Evolutionary conservation across 1,139 yeast genomes (phyloP).

Genomic region (Scheffersomyces stambukii): DNA sequence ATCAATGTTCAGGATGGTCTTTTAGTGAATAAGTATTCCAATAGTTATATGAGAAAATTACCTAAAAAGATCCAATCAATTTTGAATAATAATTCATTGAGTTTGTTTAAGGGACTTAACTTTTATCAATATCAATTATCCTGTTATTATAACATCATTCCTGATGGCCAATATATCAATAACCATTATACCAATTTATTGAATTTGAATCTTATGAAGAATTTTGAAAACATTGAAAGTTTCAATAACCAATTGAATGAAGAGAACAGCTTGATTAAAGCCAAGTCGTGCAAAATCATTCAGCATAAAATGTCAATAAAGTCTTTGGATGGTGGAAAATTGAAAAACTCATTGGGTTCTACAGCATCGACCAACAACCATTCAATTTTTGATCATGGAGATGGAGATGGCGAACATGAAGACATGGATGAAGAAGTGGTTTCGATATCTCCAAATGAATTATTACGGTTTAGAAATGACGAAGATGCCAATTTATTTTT

Average conservation of each 20-base stretch:
- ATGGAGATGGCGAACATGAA: slow-evolving; percentile 10
- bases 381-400: slow-evolving; percentile 9
- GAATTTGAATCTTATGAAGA: slow-evolving; percentile 36
- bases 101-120: slow-evolving; percentile 31
- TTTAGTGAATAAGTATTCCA: slow-evolving; percentile 19
- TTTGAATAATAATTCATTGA: slow-evolving; percentile 28
- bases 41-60: slow-evolving; percentile 22
- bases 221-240: slow-evolving; percentile 32
- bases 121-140: slow-evolving; percentile 40
- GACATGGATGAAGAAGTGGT: slow-evolving; percentile 2
- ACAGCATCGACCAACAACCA: slow-evolving; percentile 7
- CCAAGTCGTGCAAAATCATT: slow-evolving; percentile 29
- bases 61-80: slow-evolving; percentile 36
- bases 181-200: slow-evolving; percentile 38
- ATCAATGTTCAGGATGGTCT: slow-evolving; percentile 21
- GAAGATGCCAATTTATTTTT: too few species aligned
- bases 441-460: slow-evolving; percentile 3
- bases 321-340: slow-evolving; percentile 21
- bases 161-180: slow-evolving; percentile 22
- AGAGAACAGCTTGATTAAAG: slow-evolving; percentile 27
- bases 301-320: slow-evolving; percentile 33
- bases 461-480: too few species aligned
- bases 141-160: slow-evolving; percentile 37
- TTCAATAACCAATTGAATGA: slow-evolving; percentile 26
- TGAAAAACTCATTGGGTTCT: slow-evolving; percentile 2